Base-by-base conservation (phyloP, 768 basidiomycete species). In the Suillus ampliporus region DNA sequence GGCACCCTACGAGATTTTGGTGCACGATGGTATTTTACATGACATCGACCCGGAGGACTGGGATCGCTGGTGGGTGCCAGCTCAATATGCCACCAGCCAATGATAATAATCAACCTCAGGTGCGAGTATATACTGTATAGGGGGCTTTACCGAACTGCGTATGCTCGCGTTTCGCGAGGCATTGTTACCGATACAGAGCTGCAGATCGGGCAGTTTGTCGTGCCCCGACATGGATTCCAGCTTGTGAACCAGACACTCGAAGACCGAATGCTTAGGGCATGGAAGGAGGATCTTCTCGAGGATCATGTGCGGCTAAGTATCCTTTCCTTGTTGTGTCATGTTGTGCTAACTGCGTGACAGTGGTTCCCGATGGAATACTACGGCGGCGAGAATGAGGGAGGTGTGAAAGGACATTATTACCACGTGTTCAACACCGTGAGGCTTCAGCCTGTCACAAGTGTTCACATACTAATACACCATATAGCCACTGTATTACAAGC, bases 91-190 rank as follows among this genome's bases (percentile, higher is more conserved):
- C 17, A 2, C n/a, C 0, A 10, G n/a, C 43, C 58, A 50, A 65
- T 50, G 17, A 2, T 9, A 1, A 8, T 26, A 3, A 31, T 31
- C 31, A 7, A 3, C 47, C 52, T 7, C 62, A 90, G 92, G 91
- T 97, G 94, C 77, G 92, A 96, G 79, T 96, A 96, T 70, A 93
- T 97, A 56, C 77, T 93, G 28, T 96, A 93, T 72, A 85, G 94
- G 13, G 92, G 89, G 2, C 69, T 94, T 28, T 89, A 92, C 71
- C 82, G 91, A 19, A 92, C 90, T 3, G 79, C 88, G n/a, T 96
- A 93, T 71, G 94, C 90, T 0, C 84, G 94, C 19, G 75, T 97
- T 19, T 92, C 93, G 13, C 84, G 92, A 21, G 88, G 92, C 26
- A 87, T 87, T 38, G 90, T 97, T 65, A 95, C 92, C 28, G 95